phyloP scores from a whole-genome alignment of 257 asterid genomes.

The Salvia splendens region DNA sequence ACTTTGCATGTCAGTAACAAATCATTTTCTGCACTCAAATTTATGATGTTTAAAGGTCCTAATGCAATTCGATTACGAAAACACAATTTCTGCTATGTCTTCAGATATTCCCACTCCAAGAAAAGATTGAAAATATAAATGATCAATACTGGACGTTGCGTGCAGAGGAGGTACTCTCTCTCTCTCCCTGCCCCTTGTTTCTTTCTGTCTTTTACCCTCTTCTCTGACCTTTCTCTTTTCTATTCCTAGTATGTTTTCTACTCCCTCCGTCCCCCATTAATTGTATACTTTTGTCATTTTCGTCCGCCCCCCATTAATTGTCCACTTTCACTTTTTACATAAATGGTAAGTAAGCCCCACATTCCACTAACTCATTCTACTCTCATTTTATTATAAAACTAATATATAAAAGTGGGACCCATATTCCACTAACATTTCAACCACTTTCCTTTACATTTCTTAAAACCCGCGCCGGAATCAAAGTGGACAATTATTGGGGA shows the following conservation, averaged over 20 bases:
- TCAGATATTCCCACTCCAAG: slow-evolving; percentile 72
- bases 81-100: slow-evolving; percentile 17
- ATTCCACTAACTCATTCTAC: no score
- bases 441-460: no score
- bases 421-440: no score
- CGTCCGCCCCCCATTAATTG: no score
- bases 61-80: slow-evolving; percentile 17
- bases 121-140: slow-evolving; percentile 83
- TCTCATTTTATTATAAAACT: no score
- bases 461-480: no score
- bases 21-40: neutral
- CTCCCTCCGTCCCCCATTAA: no score
- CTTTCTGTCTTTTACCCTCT: neutral
- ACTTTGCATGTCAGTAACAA: neutral
- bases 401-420: no score
- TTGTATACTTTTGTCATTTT: no score
- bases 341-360: no score
- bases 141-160: slow-evolving; percentile 89
- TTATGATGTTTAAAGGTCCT: neutral
- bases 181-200: neutral
- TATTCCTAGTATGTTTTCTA: neutral
- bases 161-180: slow-evolving; percentile 71
- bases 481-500: no score
- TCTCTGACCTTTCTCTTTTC: neutral
- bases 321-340: no score